Evolutionary conservation across 2,329 filamentous ascomycete genomes (phyloP).

Genomic region (Sporothrix mexicana): DNA sequence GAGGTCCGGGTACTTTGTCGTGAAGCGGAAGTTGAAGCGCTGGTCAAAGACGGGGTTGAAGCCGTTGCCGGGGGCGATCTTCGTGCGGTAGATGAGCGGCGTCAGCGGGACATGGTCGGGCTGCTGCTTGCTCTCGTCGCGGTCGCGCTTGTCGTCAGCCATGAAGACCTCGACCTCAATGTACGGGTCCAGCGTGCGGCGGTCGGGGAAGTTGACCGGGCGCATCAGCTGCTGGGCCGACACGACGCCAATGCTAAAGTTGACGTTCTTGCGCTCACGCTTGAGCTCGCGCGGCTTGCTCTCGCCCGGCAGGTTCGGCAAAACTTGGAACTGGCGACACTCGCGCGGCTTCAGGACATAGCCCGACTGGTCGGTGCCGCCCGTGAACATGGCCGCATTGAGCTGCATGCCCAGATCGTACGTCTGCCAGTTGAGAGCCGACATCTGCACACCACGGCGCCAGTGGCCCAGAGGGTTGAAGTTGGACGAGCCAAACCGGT

Average conservation of each 20-base stretch:
- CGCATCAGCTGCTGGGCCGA: constrained; percentile 95
- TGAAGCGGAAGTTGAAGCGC: constrained; percentile 77
- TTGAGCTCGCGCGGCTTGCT: constrained; percentile 60
- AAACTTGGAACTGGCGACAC: constrained; percentile 72
- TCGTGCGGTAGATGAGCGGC: constrained; percentile 65
- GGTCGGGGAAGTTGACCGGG: constrained; percentile 60
- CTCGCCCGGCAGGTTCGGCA: constrained; percentile 58
- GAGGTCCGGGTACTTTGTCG: constrained; percentile 92
- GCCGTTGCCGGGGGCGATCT: constrained; percentile 83
- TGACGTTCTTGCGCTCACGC: constrained; percentile 79
- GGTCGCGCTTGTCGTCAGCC: constrained; percentile 91
- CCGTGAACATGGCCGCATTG: constrained; percentile 97
- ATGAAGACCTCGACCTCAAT: constrained; percentile 94
- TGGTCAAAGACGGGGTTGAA: constrained; percentile 91
- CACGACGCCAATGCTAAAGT: constrained; percentile 85
- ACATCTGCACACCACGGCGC: constrained; percentile 97
- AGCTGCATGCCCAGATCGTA: constrained; percentile 95
- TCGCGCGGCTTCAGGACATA: constrained; percentile 93
- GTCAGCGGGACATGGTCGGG: constrained; percentile 47
- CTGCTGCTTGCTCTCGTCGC: constrained; percentile 73
- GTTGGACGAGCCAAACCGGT: constrained; percentile 85
- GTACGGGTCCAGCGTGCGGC: constrained; percentile 83
- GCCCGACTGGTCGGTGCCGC: constrained; percentile 81
- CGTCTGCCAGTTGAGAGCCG: constrained; percentile 96
- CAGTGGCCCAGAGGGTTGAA: constrained; percentile 94